These are phyloP conservation scores for Isatis tinctoria DNA, from an alignment of 345 rosid species.

Conservation along the genomic window DNA sequence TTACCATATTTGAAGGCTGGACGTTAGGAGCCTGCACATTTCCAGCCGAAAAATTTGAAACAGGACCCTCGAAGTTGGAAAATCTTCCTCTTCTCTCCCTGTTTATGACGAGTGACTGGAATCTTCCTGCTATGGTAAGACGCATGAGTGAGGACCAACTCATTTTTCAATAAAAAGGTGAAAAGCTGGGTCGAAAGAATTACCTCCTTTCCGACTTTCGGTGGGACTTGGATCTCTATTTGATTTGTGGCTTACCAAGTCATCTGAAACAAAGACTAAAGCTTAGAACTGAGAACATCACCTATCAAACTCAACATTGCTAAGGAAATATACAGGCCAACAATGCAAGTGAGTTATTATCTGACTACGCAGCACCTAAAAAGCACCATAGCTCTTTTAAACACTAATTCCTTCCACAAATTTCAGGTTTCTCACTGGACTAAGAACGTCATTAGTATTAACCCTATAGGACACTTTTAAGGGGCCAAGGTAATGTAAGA, in stretches of 20 bases:
- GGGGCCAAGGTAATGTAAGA: not conserved
- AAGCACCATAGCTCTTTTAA: not conserved
- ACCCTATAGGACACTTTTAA: not conserved
- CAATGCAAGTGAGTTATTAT: constrained; percentile 2
- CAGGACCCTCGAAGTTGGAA: constrained; percentile 50
- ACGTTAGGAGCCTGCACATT: constrained; percentile 38
- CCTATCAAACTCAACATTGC: not conserved
- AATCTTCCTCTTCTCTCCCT: constrained; percentile 78
- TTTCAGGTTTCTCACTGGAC: not conserved
- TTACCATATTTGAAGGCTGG: constrained; percentile 54
- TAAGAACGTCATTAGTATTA: not conserved
- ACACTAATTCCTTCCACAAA: not conserved
- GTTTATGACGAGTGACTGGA: constrained; percentile 54
- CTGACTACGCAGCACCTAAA: not conserved
- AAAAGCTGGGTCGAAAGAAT: constrained; percentile 3
- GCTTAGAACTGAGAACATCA: constrained; percentile 12
- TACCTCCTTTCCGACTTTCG: constrained; percentile 77
- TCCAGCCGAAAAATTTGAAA: constrained; percentile 38
- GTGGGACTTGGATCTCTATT: constrained; percentile 46
- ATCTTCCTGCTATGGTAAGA: constrained; percentile 48
- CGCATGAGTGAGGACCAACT: constrained; percentile 15
- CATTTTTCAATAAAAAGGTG: constrained; percentile 7
- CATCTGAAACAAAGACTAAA: constrained; percentile 49
- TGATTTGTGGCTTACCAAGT: constrained; percentile 46
- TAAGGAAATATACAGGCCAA: not conserved